A percentile compares a stretch with the other conserved stretches of the same genome.
Evolutionary conservation across 2,329 filamentous ascomycete species (phyloP).

Genomic region (Aspergillus fijiensis): DNA sequence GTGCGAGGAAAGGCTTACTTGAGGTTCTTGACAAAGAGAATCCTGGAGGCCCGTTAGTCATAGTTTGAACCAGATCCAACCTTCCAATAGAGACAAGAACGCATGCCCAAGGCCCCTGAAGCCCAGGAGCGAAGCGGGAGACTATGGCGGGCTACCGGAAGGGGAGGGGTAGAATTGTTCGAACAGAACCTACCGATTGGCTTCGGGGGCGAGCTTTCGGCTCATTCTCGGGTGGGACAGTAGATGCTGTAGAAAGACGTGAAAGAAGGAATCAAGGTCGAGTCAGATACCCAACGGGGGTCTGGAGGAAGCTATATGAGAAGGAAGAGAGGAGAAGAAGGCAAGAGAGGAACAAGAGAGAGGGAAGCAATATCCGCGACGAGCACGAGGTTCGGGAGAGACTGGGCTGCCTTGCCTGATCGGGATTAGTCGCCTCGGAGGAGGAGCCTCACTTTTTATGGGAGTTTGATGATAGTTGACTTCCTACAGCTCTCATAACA

Average conservation of each 20-base stretch:
- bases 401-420: conserved; percentile 22
- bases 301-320: conserved; percentile 15
- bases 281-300: conserved; percentile 27
- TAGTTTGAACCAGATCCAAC: not conserved
- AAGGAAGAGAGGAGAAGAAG: conserved; percentile 16
- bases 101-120: not conserved
- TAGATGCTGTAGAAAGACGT: conserved; percentile 19
- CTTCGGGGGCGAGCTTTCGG: conserved; percentile 94
- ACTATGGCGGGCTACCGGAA: conserved; percentile 5
- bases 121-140: not conserved
- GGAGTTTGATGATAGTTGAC: not conserved
- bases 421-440: conserved; percentile 19
- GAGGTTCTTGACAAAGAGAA: conserved; percentile 99
- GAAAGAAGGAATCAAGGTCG: conserved; percentile 15
- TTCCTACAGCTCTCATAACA: too few species aligned
- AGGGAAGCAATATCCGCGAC: conserved; percentile 24
- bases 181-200: conserved; percentile 75
- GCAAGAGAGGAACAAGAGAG: conserved; percentile 17
- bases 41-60: conserved; percentile 56
- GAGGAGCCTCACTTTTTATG: conserved; percentile 23
- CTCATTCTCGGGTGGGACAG: conserved; percentile 40
- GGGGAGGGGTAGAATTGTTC: conserved; percentile 29
- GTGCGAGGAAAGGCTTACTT: conserved; percentile 60
- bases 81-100: not conserved
- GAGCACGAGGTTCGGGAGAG: conserved; percentile 30